Percentiles rank a stretch among this genome's conserved stretches.
phyloP scores from a whole-genome alignment of 2,329 filamentous ascomycete species.

The Cyanodermella asteris region DNA sequence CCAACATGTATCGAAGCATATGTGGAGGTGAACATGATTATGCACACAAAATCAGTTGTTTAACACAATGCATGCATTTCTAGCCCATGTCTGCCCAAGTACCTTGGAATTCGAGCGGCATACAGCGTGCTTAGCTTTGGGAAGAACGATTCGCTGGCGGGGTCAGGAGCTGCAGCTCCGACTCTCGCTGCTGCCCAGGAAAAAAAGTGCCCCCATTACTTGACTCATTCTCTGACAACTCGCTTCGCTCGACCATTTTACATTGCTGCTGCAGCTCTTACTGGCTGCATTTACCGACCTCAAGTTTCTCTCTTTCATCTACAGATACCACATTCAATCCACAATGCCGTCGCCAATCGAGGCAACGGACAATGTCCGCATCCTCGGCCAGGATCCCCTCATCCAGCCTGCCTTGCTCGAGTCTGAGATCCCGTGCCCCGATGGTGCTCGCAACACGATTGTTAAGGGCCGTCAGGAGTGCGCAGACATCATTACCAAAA shows the following conservation, averaged over 20 bases:
- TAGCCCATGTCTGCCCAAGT: too few relatives aligned
- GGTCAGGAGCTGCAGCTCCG: too few relatives aligned
- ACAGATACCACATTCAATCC: conserved; percentile 15
- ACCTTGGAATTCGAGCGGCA: too few relatives aligned
- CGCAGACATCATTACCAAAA: conserved; percentile 37
- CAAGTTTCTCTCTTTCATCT: conserved; percentile 16
- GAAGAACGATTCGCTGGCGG: too few relatives aligned
- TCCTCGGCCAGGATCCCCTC: conserved; percentile 82
- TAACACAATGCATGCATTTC: too few relatives aligned
- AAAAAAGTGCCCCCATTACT: too few relatives aligned
- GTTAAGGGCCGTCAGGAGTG: conserved; percentile 37
- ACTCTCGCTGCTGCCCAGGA: too few relatives aligned
- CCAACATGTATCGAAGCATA: too few relatives aligned
- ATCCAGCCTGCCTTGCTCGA: conserved; percentile 75
- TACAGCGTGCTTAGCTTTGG: too few relatives aligned
- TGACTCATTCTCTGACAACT: background rate
- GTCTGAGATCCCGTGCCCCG: conserved; percentile 49
- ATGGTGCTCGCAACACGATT: conserved; percentile 28
- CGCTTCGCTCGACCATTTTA: background rate
- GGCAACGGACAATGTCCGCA: conserved; percentile 22
- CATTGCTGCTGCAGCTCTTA: conserved; percentile 5
- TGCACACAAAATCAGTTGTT: too few relatives aligned
- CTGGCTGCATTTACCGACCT: conserved; percentile 20
- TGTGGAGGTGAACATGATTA: too few relatives aligned
- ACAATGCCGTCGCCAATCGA: background rate